phyloP scores from a whole-genome alignment of 768 basidiomycete genomes.

The Nidula microcarpa region DNA sequence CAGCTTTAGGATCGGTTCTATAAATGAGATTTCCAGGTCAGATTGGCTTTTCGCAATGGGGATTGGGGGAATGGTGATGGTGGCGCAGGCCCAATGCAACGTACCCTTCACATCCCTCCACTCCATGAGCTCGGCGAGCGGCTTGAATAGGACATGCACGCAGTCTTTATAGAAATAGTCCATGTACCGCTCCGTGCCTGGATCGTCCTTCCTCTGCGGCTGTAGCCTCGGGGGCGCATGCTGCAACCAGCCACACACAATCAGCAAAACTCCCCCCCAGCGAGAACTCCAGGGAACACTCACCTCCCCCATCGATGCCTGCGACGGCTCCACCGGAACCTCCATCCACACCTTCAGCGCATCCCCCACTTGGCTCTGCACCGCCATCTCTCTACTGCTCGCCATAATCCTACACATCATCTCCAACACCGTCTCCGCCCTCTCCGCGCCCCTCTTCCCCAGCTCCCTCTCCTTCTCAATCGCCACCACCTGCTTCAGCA shows the following conservation, averaged over 20 bases:
- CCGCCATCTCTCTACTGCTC: conserved; percentile 76
- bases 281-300: conserved; percentile 3
- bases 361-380: conserved; percentile 91
- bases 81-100: conserved; percentile 4
- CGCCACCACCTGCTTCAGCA: conserved; percentile 76
- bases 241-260: conserved; percentile 27
- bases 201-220: conserved; percentile 69
- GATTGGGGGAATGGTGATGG: background rate
- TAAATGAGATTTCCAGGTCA: conserved; percentile 3
- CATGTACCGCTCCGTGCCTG: conserved; percentile 83
- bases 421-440: conserved; percentile 71
- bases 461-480: conserved; percentile 61
- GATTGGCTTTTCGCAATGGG: too few relatives aligned
- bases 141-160: conserved; percentile 74
- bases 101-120: conserved; percentile 38
- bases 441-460: conserved; percentile 53
- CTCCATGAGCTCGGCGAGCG: conserved; percentile 72
- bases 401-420: conserved; percentile 76
- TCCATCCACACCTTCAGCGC: conserved; percentile 82
- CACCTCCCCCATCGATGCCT: conserved; percentile 28
- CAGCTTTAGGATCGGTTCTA: conserved; percentile 53
- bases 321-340: conserved; percentile 41
- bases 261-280: conserved; percentile 2
- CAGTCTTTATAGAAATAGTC: conserved; percentile 92
- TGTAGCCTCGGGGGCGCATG: conserved; percentile 31